phyloP scores from a whole-genome alignment of 345 rosid genomes.

The Hypericum perforatum region DNA sequence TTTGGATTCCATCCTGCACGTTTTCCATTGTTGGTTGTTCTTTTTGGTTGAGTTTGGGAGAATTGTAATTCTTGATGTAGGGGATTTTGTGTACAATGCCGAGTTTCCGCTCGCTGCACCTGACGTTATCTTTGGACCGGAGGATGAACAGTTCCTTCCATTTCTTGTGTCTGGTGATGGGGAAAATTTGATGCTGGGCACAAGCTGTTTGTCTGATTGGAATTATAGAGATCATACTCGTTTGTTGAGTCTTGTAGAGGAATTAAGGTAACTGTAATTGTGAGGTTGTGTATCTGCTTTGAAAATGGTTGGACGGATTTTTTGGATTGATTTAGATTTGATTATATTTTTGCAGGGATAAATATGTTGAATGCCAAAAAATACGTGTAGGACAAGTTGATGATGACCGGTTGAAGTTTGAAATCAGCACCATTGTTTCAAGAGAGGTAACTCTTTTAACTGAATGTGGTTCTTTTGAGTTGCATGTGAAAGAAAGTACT shows the following conservation, averaged over 20 bases:
- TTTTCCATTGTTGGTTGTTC: too few relatives aligned
- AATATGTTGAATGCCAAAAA: slow-evolving; percentile 50
- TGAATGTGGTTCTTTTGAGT: too few relatives aligned
- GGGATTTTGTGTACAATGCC: slow-evolving; percentile 81
- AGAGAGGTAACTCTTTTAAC: slow-evolving; percentile 51
- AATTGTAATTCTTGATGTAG: slow-evolving; percentile 23
- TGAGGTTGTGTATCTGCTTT: neutral
- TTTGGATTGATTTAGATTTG: neutral
- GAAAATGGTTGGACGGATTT: neutral
- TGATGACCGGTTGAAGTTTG: slow-evolving; percentile 79
- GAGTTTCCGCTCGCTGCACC: slow-evolving; percentile 69
- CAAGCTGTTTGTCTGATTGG: slow-evolving; percentile 55
- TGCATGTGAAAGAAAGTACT: too few relatives aligned
- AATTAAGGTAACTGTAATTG: slow-evolving; percentile 41
- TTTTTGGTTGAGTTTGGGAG: neutral
- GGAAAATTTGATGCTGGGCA: slow-evolving; percentile 17
- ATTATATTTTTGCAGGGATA: slow-evolving; percentile 38
- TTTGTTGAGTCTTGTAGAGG: slow-evolving; percentile 55
- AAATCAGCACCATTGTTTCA: slow-evolving; percentile 71
- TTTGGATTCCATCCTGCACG: neutral
- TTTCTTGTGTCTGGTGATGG: slow-evolving; percentile 27
- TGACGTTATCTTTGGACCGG: slow-evolving; percentile 71
- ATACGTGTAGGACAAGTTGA: slow-evolving; percentile 64
- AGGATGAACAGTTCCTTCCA: slow-evolving; percentile 71
- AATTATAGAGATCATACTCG: slow-evolving; percentile 50